Percentiles rank a stretch among this genome's conserved stretches.
These are phyloP conservation scores for Blastocystis sp. DNA, from an alignment of 352 stramenopile species.

Conservation along the genomic window DNA sequence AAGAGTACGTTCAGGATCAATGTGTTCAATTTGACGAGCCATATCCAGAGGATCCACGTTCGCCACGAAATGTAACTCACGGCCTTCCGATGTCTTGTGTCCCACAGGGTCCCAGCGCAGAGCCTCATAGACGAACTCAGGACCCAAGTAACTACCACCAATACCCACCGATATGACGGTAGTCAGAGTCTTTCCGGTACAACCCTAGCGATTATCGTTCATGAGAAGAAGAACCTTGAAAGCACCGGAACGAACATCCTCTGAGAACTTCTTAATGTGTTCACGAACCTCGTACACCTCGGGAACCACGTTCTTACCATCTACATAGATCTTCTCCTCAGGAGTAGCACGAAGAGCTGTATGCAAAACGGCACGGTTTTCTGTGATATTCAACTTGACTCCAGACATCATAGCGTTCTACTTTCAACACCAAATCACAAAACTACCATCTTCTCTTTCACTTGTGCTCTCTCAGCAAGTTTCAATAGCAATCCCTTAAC, in stretches of 20 bases:
- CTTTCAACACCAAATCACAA: slow-evolving; percentile 47
- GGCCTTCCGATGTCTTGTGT: slow-evolving; percentile 76
- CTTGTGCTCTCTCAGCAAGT: slow-evolving; percentile 62
- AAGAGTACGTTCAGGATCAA: slow-evolving; percentile 87
- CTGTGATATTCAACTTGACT: slow-evolving; percentile 87
- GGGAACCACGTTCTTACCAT: slow-evolving; percentile 86
- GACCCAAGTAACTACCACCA: slow-evolving; percentile 86
- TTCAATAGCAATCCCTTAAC: slow-evolving; percentile 68
- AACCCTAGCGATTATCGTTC: slow-evolving; percentile 67
- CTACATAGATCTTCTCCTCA: slow-evolving; percentile 77
- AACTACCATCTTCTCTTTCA: slow-evolving; percentile 63
- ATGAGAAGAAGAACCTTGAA: slow-evolving; percentile 65
- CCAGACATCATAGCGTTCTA: slow-evolving; percentile 80
- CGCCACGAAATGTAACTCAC: slow-evolving; percentile 85
- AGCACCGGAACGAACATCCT: slow-evolving; percentile 78
- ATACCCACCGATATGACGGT: slow-evolving; percentile 93
- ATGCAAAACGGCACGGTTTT: slow-evolving; percentile 88
- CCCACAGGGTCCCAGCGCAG: slow-evolving; percentile 76
- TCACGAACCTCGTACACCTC: slow-evolving; percentile 88
- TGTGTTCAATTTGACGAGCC: slow-evolving; percentile 75
- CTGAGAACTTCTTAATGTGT: slow-evolving; percentile 84
- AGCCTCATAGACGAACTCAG: slow-evolving; percentile 91
- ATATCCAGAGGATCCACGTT: slow-evolving; percentile 97
- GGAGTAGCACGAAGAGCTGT: slow-evolving; percentile 82
- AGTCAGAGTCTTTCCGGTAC: slow-evolving; percentile 85